These are phyloP conservation scores for Uronychia setigera DNA, from an alignment of 73 alveolate genomes.

Conservation along the genomic window DNA sequence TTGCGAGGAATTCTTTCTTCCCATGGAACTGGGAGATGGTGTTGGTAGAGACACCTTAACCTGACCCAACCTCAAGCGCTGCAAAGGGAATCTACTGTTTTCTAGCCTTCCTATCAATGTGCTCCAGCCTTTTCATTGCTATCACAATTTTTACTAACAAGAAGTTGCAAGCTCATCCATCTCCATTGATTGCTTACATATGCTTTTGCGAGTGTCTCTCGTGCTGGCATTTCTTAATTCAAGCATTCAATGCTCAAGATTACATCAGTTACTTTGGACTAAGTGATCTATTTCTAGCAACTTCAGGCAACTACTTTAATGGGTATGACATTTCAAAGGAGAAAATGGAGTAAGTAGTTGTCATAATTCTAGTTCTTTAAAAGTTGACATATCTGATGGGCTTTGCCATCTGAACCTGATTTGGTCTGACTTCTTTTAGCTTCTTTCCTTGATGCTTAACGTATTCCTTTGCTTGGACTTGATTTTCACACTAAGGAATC, in stretches of 20 bases:
- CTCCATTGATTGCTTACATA: conserved; percentile 57
- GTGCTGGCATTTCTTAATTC: conserved; percentile 38
- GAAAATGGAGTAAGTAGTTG: not conserved
- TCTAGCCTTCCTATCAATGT: conserved; percentile 38
- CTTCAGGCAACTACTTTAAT: not conserved
- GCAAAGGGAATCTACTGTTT: too few species aligned
- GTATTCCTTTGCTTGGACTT: conserved; percentile 55
- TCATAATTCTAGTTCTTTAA: not conserved
- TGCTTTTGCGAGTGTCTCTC: conserved; percentile 63
- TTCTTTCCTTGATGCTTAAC: conserved; percentile 50
- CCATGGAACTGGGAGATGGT: too few species aligned
- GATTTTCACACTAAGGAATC: conserved; percentile 47
- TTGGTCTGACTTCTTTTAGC: conserved; percentile 34
- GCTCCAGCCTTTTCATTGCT: conserved; percentile 46
- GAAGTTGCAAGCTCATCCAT: conserved; percentile 64
- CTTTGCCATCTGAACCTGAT: conserved; percentile 1
- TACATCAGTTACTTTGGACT: conserved; percentile 36
- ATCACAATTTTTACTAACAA: conserved; percentile 50
- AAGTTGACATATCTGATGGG: not conserved
- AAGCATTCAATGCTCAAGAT: conserved; percentile 20
- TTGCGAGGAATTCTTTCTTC: too few species aligned
- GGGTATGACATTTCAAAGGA: not conserved
- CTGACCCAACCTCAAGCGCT: too few species aligned
- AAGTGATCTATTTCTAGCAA: conserved; percentile 8
- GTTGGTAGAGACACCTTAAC: too few species aligned